phyloP scores from a whole-genome alignment of 257 asterid genomes.

The Craterostigma plantagineum region DNA sequence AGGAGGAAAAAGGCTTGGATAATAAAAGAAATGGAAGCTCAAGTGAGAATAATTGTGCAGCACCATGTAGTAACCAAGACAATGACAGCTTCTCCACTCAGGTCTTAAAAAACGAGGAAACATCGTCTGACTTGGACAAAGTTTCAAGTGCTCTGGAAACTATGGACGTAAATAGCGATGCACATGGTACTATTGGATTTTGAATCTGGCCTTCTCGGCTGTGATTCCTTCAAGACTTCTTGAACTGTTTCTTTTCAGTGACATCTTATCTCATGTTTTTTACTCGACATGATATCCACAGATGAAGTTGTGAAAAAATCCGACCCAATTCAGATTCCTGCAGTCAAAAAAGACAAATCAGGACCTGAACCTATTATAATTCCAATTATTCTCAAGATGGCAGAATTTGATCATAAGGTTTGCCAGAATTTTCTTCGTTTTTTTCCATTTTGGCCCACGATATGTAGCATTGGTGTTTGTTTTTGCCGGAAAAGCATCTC shows the following conservation, averaged over 20 bases:
- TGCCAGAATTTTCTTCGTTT: constrained; percentile 10
- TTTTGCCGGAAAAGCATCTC: not conserved
- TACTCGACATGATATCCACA: constrained; percentile 13
- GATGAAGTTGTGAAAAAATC: constrained; percentile 36
- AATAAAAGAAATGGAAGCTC: constrained; percentile 24
- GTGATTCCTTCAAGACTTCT: not conserved
- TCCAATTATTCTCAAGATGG: constrained; percentile 86
- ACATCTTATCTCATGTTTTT: not conserved
- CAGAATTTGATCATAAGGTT: constrained; percentile 95
- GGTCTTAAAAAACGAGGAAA: constrained; percentile 16
- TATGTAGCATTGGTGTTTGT: not conserved
- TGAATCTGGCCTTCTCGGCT: not conserved
- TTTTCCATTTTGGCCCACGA: constrained; percentile 8
- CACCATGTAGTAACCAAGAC: constrained; percentile 14
- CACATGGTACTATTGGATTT: constrained; percentile 28
- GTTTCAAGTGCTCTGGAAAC: constrained; percentile 34
- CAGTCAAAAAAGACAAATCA: constrained; percentile 37
- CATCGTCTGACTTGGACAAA: constrained; percentile 21
- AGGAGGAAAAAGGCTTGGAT: constrained; percentile 23
- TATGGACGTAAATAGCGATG: constrained; percentile 21
- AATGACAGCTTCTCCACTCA: constrained; percentile 9
- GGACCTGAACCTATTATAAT: constrained; percentile 80
- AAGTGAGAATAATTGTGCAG: constrained; percentile 15
- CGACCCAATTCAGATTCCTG: constrained; percentile 16
- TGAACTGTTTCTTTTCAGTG: not conserved